Evolutionary conservation across 2,329 filamentous ascomycete species (phyloP).

Genomic region (Aureobasidium mangrovei): DNA sequence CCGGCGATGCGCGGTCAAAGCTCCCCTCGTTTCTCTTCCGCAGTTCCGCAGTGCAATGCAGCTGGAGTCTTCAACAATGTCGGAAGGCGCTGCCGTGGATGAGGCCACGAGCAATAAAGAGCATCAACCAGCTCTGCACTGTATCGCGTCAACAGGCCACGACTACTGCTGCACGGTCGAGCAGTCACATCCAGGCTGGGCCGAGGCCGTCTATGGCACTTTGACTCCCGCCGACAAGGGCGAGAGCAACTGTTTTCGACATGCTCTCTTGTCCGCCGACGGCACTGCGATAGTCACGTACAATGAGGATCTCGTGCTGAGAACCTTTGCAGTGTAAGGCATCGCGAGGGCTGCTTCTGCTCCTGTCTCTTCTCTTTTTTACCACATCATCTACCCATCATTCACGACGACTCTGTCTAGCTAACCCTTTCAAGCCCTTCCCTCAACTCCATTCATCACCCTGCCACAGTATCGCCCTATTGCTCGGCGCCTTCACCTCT

Average conservation of each 20-base stretch:
- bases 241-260: conserved; percentile 35
- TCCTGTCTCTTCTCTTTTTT: background rate
- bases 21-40: conserved; percentile 1
- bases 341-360: background rate
- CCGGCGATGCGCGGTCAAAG: background rate
- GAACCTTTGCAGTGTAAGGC: conserved; percentile 42
- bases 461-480: background rate
- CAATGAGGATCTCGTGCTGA: conserved; percentile 42
- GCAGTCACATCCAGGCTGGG: conserved; percentile 4
- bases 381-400: background rate
- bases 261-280: conserved; percentile 42
- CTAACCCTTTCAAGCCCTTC: conserved; percentile 38
- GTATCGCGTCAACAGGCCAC: conserved; percentile 21
- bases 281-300: conserved; percentile 50
- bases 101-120: background rate
- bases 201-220: background rate
- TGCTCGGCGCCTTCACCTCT: conserved; percentile 14
- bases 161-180: conserved; percentile 16
- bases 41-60: background rate
- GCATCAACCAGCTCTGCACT: background rate
- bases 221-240: conserved; percentile 2
- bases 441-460: conserved; percentile 16
- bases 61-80: background rate
- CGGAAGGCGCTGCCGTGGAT: background rate
- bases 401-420: conserved; percentile 24